These are phyloP conservation scores for Boechera retrofracta DNA, from an alignment of 345 rosid genomes.

Conservation along the genomic window DNA sequence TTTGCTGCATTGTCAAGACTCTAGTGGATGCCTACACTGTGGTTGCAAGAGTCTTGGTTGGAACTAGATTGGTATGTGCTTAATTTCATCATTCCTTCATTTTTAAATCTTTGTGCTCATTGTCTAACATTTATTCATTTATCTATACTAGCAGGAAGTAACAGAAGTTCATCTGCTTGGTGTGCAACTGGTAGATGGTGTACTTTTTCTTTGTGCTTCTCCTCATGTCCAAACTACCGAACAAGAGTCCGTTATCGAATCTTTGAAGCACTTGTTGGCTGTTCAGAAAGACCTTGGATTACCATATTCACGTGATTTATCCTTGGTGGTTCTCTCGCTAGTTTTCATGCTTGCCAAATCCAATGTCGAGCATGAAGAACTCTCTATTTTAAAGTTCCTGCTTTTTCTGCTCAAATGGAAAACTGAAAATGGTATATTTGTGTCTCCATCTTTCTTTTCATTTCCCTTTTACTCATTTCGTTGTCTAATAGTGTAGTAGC, in stretches of 20 bases:
- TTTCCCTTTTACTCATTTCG: slow-evolving; percentile 24
- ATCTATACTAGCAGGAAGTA: slow-evolving; percentile 51
- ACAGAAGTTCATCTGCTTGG: slow-evolving; percentile 64
- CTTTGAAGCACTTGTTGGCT: slow-evolving; percentile 62
- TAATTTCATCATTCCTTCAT: slow-evolving; percentile 21
- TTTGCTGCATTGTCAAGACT: slow-evolving; percentile 52
- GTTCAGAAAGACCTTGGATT: slow-evolving; percentile 71
- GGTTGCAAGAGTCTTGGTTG: slow-evolving; percentile 63
- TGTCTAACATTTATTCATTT: slow-evolving; percentile 19
- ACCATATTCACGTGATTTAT: slow-evolving; percentile 56
- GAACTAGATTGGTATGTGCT: slow-evolving; percentile 57
- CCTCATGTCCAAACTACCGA: slow-evolving; percentile 50
- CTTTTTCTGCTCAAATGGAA: slow-evolving; percentile 79
- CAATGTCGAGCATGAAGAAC: slow-evolving; percentile 83
- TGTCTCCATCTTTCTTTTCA: slow-evolving; percentile 34
- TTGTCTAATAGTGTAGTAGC: background rate
- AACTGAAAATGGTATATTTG: slow-evolving; percentile 60
- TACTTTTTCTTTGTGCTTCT: slow-evolving; percentile 53
- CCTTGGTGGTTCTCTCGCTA: slow-evolving; percentile 60
- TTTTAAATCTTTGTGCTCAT: background rate
- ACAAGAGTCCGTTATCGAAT: slow-evolving; percentile 58
- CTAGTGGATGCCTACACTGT: slow-evolving; percentile 68
- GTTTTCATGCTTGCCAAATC: slow-evolving; percentile 62
- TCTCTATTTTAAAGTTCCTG: slow-evolving; percentile 67
- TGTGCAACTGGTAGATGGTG: slow-evolving; percentile 59